Evolutionary conservation across 2,329 filamentous ascomycete species (phyloP), one percentile per base, ranked within the genome.

Genomic region (Penicillium nordicum): DNA sequence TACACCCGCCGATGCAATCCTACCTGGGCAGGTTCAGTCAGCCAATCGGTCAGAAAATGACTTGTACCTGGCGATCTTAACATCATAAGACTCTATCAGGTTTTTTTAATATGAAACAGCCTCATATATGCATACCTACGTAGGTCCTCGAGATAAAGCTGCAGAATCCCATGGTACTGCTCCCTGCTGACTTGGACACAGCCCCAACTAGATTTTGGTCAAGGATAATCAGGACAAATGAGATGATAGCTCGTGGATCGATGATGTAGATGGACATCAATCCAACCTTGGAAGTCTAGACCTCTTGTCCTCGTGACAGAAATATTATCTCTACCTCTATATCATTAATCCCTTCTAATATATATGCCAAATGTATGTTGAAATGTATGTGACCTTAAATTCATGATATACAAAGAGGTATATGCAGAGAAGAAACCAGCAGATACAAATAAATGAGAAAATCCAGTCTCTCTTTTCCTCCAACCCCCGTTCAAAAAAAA

Each of bases 61-160:
- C 38, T 43, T 12, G 53, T 51, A 36, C 53, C 53, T 55, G 53
- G 41, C 47, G 47, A 55, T 55, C 53, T 45, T 36, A 14, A n/a
- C 29, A 34, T 14, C 43, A 16, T 32, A 12, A 11, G 18, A 21
- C n/a, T n/a, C n/a, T 27, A 4, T 21, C 6, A 32, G 12, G 10
- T 32, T 12, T 32, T 32, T 12, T 18, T 18, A 18, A 7, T 41
- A 41, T 41, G 40, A 1, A 21, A 30, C 21, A 6, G 29, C 30
- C 32, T 18, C 29, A n/a, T 34, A 9, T 12, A 16, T 37, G n/a
- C n/a, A 37, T 38, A 18, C 18, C 18, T 18, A 18, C 1, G 18
- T 11, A 10, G 27, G 16, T 48, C 11, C 16, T 30, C 9, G 6
- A 14, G 4, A 18, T 36, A 14, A 37, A 38, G 30, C 44, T 25